Conservation (phyloP, 345 rosid genomes). For the Salix viminalis region DNA sequence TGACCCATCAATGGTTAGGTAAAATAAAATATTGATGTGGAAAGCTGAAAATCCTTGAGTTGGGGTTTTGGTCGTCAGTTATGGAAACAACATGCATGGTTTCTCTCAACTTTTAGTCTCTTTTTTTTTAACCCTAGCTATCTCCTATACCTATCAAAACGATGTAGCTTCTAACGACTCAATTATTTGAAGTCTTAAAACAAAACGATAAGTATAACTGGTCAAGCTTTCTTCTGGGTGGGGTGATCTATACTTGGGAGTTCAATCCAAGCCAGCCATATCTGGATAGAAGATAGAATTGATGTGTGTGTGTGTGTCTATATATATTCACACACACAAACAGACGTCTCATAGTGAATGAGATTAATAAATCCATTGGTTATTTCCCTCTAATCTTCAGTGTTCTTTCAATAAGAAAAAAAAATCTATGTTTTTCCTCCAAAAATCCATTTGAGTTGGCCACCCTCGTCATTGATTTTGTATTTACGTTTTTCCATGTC, state of each 20-base stretch:
- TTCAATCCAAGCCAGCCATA: neutral
- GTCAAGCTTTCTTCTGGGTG: neutral
- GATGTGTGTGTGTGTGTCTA: too few species aligned
- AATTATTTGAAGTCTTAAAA: conserved; percentile 13
- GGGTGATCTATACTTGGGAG: neutral
- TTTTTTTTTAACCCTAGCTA: neutral
- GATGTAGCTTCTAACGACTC: conserved; percentile 11
- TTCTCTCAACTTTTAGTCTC: neutral
- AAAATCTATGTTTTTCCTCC: too few species aligned
- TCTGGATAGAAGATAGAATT: neutral
- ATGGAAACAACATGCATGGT: conserved; percentile 1
- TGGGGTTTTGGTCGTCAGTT: conserved; percentile 18
- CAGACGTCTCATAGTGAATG: too few species aligned
- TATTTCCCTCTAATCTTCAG: too few species aligned
- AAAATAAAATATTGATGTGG: neutral
- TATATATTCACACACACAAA: too few species aligned
- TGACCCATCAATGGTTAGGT: neutral
- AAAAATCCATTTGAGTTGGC: too few species aligned
- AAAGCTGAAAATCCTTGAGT: conserved; percentile 3
- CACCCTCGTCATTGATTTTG: too few species aligned
- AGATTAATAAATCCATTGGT: too few species aligned
- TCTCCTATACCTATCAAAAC: neutral
- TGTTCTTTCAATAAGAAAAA: too few species aligned
- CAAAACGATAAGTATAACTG: neutral
- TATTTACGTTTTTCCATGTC: too few species aligned